Percentiles rank a stretch among this genome's conserved stretches.
These are phyloP conservation scores for Sarocladium kiliense DNA, from an alignment of 2,329 filamentous ascomycete species.

Conservation along the genomic window DNA sequence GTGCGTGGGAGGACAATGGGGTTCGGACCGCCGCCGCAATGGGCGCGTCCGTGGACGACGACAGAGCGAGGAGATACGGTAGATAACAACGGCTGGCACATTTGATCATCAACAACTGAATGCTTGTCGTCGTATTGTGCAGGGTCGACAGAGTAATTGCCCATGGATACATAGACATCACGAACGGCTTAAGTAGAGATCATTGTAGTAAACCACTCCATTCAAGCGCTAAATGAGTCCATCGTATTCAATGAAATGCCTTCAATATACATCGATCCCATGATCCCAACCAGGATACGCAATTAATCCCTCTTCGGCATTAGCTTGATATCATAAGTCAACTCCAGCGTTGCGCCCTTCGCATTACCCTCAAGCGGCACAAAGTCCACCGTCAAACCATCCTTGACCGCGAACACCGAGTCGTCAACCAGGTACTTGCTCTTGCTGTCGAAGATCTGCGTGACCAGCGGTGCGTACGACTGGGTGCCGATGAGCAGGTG, in stretches of 20 bases:
- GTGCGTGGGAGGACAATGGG: background rate
- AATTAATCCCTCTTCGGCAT: slow-evolving; percentile 10
- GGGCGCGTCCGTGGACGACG: too few species aligned
- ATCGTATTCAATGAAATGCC: too few species aligned
- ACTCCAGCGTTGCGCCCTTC: slow-evolving; percentile 51
- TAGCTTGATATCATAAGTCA: slow-evolving; percentile 57
- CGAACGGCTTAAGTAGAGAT: too few species aligned
- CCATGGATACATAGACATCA: too few species aligned
- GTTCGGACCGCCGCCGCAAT: slow-evolving; percentile 6
- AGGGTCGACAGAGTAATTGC: too few species aligned
- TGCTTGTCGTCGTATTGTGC: too few species aligned
- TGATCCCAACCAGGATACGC: background rate
- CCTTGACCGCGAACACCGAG: slow-evolving; percentile 50
- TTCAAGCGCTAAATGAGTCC: too few species aligned
- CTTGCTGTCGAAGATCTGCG: slow-evolving; percentile 68
- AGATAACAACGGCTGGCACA: too few species aligned
- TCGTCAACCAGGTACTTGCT: slow-evolving; percentile 55
- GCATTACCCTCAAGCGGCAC: slow-evolving; percentile 27
- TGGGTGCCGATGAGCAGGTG: slow-evolving; percentile 43
- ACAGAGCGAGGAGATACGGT: too few species aligned
- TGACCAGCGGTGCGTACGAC: slow-evolving; percentile 62
- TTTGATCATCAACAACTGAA: too few species aligned
- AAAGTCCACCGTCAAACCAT: slow-evolving; percentile 41
- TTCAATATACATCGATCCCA: background rate
- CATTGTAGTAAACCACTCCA: too few species aligned